Conservation (phyloP, 2,329 filamentous ascomycete species). For the Stachybotrys chlorohalonatus region DNA sequence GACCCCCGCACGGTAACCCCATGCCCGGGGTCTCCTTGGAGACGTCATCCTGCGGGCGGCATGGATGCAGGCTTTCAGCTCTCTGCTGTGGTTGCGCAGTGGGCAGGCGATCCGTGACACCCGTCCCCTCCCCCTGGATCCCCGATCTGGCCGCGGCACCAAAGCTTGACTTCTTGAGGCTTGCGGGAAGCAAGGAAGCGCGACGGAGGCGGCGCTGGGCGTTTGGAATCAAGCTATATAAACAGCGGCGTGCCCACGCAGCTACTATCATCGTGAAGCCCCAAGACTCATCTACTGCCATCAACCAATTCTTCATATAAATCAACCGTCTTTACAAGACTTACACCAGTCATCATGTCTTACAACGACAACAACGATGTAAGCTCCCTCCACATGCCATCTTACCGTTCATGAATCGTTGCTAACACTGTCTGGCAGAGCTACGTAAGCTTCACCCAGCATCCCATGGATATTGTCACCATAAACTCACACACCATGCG, state of each 20-base stretch:
- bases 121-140: too few relatives aligned
- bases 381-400: not conserved
- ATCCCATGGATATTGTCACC: not conserved
- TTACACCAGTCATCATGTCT: constrained; percentile 30
- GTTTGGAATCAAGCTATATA: too few relatives aligned
- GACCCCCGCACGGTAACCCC: not conserved
- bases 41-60: not conserved
- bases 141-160: too few relatives aligned
- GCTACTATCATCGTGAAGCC: too few relatives aligned
- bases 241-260: too few relatives aligned
- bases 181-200: too few relatives aligned
- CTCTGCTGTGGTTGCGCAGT: too few relatives aligned
- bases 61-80: not conserved
- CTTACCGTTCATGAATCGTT: not conserved
- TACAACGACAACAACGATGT: constrained; percentile 30
- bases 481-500: not conserved
- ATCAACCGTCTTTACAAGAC: not conserved
- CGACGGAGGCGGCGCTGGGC: too few relatives aligned
- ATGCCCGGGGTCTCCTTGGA: not conserved
- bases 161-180: too few relatives aligned
- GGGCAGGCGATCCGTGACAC: too few relatives aligned
- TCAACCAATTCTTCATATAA: not conserved
- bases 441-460: not conserved
- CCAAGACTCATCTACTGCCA: not conserved
- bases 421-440: not conserved